These are phyloP conservation scores for Tricholoma flavovirens DNA, from an alignment of 768 basidiomycete genomes.

Conservation along the genomic window DNA sequence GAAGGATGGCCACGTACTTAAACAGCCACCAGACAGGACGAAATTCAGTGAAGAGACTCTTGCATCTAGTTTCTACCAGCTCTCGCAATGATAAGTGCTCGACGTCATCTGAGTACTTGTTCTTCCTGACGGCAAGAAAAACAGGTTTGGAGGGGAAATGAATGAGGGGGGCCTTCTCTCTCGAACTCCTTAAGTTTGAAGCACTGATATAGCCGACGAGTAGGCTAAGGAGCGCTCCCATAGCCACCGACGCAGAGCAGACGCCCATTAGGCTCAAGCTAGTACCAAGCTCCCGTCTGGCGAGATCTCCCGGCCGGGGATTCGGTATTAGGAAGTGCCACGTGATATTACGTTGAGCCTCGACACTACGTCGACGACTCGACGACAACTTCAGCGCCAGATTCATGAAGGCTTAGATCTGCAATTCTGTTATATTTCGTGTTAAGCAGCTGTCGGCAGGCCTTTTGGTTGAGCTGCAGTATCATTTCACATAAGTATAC, in stretches of 20 bases:
- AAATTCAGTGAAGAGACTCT: constrained; percentile 37
- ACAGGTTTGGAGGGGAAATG: constrained; percentile 37
- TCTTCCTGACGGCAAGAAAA: constrained; percentile 27
- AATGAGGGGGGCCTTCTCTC: constrained; percentile 23
- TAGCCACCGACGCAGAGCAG: constrained; percentile 4
- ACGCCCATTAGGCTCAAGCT: too few species aligned
- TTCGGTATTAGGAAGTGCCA: too few species aligned
- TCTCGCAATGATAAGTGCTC: constrained; percentile 34
- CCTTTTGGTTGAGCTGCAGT: too few species aligned
- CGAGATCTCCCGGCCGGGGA: too few species aligned
- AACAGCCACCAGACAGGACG: constrained; percentile 45
- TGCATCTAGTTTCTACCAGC: constrained; percentile 36
- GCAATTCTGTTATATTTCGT: too few species aligned
- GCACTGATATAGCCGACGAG: constrained; percentile 30
- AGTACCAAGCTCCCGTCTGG: too few species aligned
- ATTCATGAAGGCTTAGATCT: too few species aligned
- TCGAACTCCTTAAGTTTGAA: constrained; percentile 15
- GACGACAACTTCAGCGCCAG: too few species aligned
- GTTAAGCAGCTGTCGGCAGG: neutral
- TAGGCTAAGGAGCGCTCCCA: constrained; percentile 27
- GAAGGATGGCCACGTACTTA: constrained; percentile 28
- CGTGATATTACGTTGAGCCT: too few species aligned
- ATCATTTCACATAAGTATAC: too few species aligned
- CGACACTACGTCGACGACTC: too few species aligned
- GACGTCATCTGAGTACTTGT: constrained; percentile 22